These are phyloP conservation scores for Nematocida ausubeli DNA, from an alignment of 371 early-diverging fungal genomes.

Conservation along the genomic window DNA sequence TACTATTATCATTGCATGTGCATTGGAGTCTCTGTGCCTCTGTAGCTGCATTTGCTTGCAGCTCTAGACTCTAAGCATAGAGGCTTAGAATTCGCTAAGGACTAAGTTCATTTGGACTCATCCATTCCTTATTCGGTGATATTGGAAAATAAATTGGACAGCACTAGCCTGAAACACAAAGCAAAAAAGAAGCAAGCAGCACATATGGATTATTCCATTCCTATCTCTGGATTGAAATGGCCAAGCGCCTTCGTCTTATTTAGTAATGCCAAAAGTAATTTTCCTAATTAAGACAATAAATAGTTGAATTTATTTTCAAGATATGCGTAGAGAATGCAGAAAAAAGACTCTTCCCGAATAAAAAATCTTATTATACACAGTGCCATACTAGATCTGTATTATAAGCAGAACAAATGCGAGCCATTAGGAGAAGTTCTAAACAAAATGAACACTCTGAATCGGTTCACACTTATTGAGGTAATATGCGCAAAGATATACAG, in stretches of 20 bases:
- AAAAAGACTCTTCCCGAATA: not conserved
- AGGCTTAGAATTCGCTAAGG: no score
- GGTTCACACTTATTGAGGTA: slow-evolving; percentile 24
- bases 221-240: no score
- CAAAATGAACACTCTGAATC: not conserved
- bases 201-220: no score
- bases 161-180: no score
- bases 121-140: no score
- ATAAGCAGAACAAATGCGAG: not conserved
- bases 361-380: slow-evolving; percentile 51
- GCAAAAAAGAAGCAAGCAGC: no score
- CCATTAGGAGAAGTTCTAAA: not conserved
- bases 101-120: no score
- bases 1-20: no score
- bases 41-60: no score
- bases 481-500: slow-evolving; percentile 28
- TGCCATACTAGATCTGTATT: slow-evolving; percentile 34
- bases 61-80: no score
- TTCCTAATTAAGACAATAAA: slow-evolving; percentile 7
- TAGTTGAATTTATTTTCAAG: slow-evolving; percentile 3
- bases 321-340: not conserved
- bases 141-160: no score
- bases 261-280: not conserved
- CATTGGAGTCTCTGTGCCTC: no score
- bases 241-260: not conserved